These are phyloP conservation scores for Paramecium octaurelia DNA, from an alignment of 73 alveolate species.

Conservation along the genomic window DNA sequence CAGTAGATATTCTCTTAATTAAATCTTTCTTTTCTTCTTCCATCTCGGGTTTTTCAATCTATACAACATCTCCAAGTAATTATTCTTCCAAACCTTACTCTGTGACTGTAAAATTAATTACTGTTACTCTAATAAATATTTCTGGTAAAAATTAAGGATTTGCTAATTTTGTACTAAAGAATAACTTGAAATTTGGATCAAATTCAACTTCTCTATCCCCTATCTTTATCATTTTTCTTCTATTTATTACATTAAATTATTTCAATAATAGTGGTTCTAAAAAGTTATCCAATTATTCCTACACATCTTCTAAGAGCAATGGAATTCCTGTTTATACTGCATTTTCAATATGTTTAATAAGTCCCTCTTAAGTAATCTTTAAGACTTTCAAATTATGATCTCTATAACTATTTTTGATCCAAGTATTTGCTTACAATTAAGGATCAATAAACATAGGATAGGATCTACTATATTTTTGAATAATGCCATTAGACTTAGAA, in stretches of 20 bases:
- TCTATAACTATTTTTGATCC: conserved; percentile 83
- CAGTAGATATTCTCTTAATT: conserved; percentile 83
- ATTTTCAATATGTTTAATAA: conserved; percentile 72
- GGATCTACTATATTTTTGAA: conserved; percentile 77
- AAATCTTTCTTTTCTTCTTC: conserved; percentile 89
- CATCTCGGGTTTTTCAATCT: conserved; percentile 89
- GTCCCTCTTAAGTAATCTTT: conserved; percentile 73
- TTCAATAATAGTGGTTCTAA: conserved; percentile 83
- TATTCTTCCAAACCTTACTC: conserved; percentile 94
- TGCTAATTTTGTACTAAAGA: conserved; percentile 86
- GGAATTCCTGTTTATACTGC: conserved; percentile 77
- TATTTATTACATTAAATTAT: conserved; percentile 70
- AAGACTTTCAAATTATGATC: conserved; percentile 69
- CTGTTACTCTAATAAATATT: conserved; percentile 91
- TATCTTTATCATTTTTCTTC: conserved; percentile 80
- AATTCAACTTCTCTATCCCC: conserved; percentile 89
- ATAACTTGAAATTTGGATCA: conserved; percentile 85
- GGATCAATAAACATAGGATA: conserved; percentile 96
- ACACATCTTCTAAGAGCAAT: conserved; percentile 87
- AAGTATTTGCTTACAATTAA: conserved; percentile 87
- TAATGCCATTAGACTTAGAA: conserved; percentile 92
- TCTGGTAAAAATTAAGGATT: conserved; percentile 95
- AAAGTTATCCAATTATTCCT: conserved; percentile 84
- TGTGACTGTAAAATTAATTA: conserved; percentile 96
- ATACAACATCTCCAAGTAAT: conserved; percentile 94